Evolutionary conservation across 2,329 filamentous ascomycete genomes (phyloP), one percentile per base, ranked within the genome.

Genomic region (Fusarium keratoplasticum): DNA sequence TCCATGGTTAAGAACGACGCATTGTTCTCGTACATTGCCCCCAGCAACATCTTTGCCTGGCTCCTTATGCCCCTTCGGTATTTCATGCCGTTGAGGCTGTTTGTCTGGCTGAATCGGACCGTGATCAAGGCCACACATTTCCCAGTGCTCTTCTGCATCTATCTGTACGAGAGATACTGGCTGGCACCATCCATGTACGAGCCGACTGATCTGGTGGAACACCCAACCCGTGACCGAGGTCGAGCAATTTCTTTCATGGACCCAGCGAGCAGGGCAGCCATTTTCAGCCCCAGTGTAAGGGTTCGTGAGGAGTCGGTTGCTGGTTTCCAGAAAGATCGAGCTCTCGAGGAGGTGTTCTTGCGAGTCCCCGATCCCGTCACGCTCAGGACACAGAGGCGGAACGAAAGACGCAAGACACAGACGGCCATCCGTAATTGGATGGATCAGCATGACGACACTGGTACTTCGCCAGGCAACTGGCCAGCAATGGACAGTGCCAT

Each of bases 1-100:
- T 97, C 95, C 6, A 97, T 98, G 94, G 96, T 98, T 74, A 98
- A 98, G 82, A 98, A 96, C n/a, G 96, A 98, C 81, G 94, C 95
- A 0, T 86, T 98, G 0, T 98, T 98, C 85, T 97, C 95, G 5
- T 98, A 98, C 80, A 90, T 98, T 70, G 94, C 96, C 2, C 96
- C 96, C 0, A 93, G 94, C 16, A 98, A 98, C 80, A 93, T 98
- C 33, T 89, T 98, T 72, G 95, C 94, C 2, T 98, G 95, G 96
- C 80, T 96, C 1, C 86, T 98, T 31, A 95, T 95, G 78, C 96
- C 96, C 0, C 82, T 97, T 52, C 90, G 95, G 72, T 97, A 93
- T 80, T 85, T 91, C 77, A 91, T 98, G 85, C 91, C 95, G 0
- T 91, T 98, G 76, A 90, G 90, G 44, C 89, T 91, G 58, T 98